phyloP scores from a whole-genome alignment of 257 asterid species.

The Plantago major region DNA sequence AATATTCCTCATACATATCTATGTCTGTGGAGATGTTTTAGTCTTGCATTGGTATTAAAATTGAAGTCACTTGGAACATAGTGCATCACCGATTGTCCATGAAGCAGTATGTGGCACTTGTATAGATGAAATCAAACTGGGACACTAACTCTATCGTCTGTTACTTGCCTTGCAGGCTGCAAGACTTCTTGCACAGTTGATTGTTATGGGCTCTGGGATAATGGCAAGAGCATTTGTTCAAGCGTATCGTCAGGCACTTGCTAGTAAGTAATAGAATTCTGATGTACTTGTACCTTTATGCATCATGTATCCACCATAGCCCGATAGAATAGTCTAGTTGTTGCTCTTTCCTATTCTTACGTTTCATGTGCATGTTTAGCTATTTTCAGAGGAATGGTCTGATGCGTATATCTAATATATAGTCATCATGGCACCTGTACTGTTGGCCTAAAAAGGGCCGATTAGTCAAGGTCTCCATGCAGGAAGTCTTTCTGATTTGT shows the following conservation, averaged over 20 bases:
- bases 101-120: no score
- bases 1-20: no score
- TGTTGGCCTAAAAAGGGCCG: no score
- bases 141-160: no score
- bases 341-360: not conserved
- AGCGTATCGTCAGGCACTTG: conserved; percentile 76
- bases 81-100: no score
- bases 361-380: conserved; percentile 2
- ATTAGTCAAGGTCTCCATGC: no score
- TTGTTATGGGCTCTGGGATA: conserved; percentile 59
- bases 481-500: no score
- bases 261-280: conserved; percentile 36
- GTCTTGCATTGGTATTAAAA: no score
- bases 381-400: conserved; percentile 4
- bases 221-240: conserved; percentile 60
- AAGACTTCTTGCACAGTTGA: conserved; percentile 53
- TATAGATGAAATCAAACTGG: no score
- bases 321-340: conserved; percentile 4
- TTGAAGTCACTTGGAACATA: no score
- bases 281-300: conserved; percentile 4
- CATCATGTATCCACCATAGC: not conserved
- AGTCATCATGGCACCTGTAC: not conserved
- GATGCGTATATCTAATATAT: not conserved
- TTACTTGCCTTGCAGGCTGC: conserved; percentile 40
- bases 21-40: no score